Percentiles rank a stretch among this genome's conserved stretches.
These are phyloP conservation scores for Thymus mandschuricus DNA, from an alignment of 257 asterid species.

Conservation along the genomic window DNA sequence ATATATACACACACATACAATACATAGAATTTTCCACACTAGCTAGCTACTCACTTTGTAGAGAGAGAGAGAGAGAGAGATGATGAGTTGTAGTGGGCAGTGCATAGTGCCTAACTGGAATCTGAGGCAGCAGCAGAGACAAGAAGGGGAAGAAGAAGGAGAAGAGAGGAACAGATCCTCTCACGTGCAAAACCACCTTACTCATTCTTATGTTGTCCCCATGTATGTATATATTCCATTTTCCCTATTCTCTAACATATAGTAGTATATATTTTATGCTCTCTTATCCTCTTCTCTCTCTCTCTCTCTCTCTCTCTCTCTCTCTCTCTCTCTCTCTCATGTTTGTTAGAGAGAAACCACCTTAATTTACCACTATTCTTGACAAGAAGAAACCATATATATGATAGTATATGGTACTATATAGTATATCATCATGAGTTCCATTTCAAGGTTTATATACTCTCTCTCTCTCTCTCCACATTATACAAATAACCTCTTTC, in stretches of 20 bases:
- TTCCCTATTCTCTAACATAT: background rate
- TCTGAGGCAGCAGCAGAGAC: conserved; percentile 36
- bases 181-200: conserved; percentile 53
- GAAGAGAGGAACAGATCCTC: conserved; percentile 44
- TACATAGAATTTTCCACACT: background rate
- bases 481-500: no score
- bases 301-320: background rate
- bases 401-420: background rate
- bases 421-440: conserved; percentile 25
- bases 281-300: conserved; percentile 32
- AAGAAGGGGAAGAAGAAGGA: conserved; percentile 39
- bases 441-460: conserved; percentile 34
- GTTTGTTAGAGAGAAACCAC: no score
- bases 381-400: conserved; percentile 15
- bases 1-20: background rate
- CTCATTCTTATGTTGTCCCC: background rate
- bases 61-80: conserved; percentile 27
- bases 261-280: conserved; percentile 17
- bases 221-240: background rate
- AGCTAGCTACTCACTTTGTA: conserved; percentile 6
- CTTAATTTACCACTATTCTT: background rate
- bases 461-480: background rate
- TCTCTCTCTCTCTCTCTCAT: background rate
- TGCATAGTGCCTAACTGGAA: conserved; percentile 57
- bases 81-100: conserved; percentile 38